phyloP scores from a whole-genome alignment of 2,329 filamentous ascomycete species.

The Ceratocystis variospora region DNA sequence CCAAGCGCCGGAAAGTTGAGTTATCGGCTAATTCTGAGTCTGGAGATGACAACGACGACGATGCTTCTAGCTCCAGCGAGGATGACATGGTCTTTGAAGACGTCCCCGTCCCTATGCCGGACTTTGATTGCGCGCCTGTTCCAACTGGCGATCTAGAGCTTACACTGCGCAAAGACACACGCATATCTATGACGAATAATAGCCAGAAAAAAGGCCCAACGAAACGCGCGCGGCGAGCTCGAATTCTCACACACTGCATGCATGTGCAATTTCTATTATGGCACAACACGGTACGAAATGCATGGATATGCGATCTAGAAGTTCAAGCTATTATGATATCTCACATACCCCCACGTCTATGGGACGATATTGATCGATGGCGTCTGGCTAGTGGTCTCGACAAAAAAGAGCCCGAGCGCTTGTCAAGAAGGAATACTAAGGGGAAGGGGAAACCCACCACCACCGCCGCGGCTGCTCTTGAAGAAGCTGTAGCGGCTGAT shows the following conservation, averaged over 20 bases:
- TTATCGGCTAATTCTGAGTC: neutral
- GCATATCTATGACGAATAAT: conserved; percentile 47
- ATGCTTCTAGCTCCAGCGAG: conserved; percentile 37
- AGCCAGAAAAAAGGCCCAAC: conserved; percentile 69
- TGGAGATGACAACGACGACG: conserved; percentile 27
- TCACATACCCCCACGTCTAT: conserved; percentile 54
- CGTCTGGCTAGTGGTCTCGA: conserved; percentile 52
- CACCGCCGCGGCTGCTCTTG: conserved; percentile 49
- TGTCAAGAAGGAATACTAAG: conserved; percentile 26
- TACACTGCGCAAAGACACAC: conserved; percentile 47
- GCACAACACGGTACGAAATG: conserved; percentile 76
- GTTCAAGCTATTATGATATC: conserved; percentile 63
- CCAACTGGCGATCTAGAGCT: conserved; percentile 58
- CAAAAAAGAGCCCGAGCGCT: conserved; percentile 21
- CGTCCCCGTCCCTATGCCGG: conserved; percentile 31
- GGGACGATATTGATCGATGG: conserved; percentile 62
- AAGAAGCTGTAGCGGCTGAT: conserved; percentile 52
- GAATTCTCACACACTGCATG: conserved; percentile 68
- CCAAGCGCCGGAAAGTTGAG: conserved; percentile 25
- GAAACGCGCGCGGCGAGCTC: conserved; percentile 68
- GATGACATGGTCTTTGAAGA: conserved; percentile 52
- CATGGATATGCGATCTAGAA: conserved; percentile 65
- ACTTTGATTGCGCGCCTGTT: conserved; percentile 32
- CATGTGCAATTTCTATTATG: conserved; percentile 81
- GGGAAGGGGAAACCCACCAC: conserved; percentile 28